Evolutionary conservation across 495 filamentous ascomycete species (phyloP).

Genomic region (Talaromyces borbonicus): DNA sequence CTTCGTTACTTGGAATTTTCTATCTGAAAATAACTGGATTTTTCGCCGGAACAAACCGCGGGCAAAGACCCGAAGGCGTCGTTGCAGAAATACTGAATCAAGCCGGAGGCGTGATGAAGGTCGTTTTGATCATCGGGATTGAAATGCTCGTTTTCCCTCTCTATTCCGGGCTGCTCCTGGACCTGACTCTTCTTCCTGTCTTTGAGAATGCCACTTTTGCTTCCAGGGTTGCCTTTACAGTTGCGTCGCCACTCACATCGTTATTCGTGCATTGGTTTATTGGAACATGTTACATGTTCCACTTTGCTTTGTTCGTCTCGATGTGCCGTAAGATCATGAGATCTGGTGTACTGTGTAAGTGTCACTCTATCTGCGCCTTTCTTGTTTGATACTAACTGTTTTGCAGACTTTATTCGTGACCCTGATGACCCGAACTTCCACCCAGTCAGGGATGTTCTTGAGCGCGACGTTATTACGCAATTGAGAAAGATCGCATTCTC

Average conservation of each 20-base stretch:
- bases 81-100: constrained; percentile 80
- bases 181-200: constrained; percentile 78
- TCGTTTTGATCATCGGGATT: constrained; percentile 96
- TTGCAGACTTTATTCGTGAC: constrained; percentile 86
- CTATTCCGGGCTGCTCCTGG: constrained; percentile 87
- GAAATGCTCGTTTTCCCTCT: constrained; percentile 98
- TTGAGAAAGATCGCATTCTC: constrained; percentile 94
- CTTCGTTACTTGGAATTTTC: constrained; percentile 60
- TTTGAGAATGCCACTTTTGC: constrained; percentile 70
- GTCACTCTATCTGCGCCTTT: constrained; percentile 1
- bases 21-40: constrained; percentile 66
- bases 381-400: constrained; percentile 16
- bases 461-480: constrained; percentile 85
- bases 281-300: constrained; percentile 99
- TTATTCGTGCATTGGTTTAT: constrained; percentile 98
- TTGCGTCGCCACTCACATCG: constrained; percentile 68
- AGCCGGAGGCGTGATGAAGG: constrained; percentile 94
- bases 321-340: constrained; percentile 99
- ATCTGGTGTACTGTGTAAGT: constrained; percentile 79
- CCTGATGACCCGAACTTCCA: constrained; percentile 98
- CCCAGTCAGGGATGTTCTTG: constrained; percentile 91
- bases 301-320: constrained; percentile 95
- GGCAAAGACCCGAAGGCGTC: constrained; percentile 63
- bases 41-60: constrained; percentile 52
- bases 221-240: constrained; percentile 66